Percentiles rank a stretch among this genome's conserved stretches.
Evolutionary conservation across 2,329 filamentous ascomycete species (phyloP).

Genomic region (Sporothrix globosa): DNA sequence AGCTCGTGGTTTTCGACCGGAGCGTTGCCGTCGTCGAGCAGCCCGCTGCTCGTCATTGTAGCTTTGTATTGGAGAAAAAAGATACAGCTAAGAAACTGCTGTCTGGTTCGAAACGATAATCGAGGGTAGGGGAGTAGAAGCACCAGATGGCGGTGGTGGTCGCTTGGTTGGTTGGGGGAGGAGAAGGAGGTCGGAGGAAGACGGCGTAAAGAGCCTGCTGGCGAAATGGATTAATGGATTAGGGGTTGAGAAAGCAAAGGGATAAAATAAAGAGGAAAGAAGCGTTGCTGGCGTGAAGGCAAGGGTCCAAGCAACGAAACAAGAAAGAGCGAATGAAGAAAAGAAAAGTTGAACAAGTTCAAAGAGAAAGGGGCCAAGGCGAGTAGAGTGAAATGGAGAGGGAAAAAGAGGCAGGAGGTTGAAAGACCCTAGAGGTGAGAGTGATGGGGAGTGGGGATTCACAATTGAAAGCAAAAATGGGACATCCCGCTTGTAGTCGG

Average conservation of each 20-base stretch:
- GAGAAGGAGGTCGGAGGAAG: background rate
- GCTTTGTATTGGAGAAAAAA: no score
- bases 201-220: background rate
- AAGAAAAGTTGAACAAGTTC: background rate
- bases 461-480: background rate
- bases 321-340: slow-evolving; percentile 9
- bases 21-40: slow-evolving; percentile 25
- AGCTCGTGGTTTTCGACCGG: slow-evolving; percentile 24
- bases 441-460: background rate
- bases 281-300: background rate
- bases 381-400: background rate
- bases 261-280: background rate
- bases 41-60: slow-evolving; percentile 26
- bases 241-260: background rate
- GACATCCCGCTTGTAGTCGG: background rate
- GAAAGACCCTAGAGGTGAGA: background rate
- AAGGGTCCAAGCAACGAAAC: background rate
- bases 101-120: background rate
- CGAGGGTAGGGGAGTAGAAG: background rate
- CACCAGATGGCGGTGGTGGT: background rate
- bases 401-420: slow-evolving; percentile 2
- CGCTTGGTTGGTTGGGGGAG: background rate
- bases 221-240: background rate
- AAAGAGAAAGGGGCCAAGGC: background rate
- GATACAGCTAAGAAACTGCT: background rate